Evolutionary conservation across 192 early-diverging fungal genomes (phyloP).

Genomic region (Coemansia reversa): DNA sequence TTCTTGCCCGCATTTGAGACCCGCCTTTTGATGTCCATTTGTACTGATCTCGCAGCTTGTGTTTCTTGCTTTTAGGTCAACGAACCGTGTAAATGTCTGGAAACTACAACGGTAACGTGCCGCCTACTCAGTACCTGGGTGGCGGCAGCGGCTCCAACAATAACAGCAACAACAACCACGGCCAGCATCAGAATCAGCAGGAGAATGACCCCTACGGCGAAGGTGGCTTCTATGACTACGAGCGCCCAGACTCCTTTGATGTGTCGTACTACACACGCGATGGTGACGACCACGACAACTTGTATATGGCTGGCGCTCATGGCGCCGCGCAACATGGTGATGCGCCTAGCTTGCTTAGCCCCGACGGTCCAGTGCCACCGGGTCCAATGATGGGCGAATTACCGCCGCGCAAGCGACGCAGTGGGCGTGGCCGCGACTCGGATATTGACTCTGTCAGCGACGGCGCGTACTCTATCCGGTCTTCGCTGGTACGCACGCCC

Average conservation of each 20-base stretch:
- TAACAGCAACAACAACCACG: slow-evolving; percentile 14
- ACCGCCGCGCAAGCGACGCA: slow-evolving; percentile 50
- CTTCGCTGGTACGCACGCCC: slow-evolving; percentile 59
- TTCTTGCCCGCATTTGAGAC: not conserved
- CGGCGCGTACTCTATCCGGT: slow-evolving; percentile 56
- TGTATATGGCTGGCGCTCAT: slow-evolving; percentile 35
- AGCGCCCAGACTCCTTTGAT: slow-evolving; percentile 57
- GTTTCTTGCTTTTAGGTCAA: not conserved
- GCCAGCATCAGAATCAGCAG: slow-evolving; percentile 17
- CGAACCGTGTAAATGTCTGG: slow-evolving; percentile 29
- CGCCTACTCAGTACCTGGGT: slow-evolving; percentile 55
- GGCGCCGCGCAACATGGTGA: slow-evolving; percentile 26
- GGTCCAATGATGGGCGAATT: slow-evolving; percentile 52
- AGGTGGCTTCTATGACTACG: slow-evolving; percentile 45
- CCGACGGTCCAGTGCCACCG: slow-evolving; percentile 51
- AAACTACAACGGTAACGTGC: slow-evolving; percentile 48
- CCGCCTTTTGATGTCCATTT: not conserved
- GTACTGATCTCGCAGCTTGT: slow-evolving; percentile 7
- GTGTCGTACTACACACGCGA: slow-evolving; percentile 59
- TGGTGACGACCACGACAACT: slow-evolving; percentile 40
- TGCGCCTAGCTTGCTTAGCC: slow-evolving; percentile 48
- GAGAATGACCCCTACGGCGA: slow-evolving; percentile 55
- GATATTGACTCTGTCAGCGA: slow-evolving; percentile 58
- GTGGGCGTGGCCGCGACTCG: slow-evolving; percentile 51
- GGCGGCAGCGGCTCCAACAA: slow-evolving; percentile 6